Evolutionary conservation across 306 rosid species (phyloP).

Genomic region (Senna siamea): DNA sequence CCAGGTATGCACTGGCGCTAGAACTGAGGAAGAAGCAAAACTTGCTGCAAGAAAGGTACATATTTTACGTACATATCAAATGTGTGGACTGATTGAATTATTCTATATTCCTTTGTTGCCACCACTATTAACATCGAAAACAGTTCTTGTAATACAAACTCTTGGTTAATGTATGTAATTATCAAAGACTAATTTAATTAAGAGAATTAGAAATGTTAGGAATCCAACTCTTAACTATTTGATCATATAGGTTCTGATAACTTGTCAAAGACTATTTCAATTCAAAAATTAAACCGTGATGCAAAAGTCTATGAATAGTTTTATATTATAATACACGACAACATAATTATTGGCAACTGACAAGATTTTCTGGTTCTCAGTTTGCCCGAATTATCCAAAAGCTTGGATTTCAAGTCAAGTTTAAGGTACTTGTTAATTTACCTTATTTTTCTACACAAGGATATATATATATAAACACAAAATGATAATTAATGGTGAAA

Average conservation of each 20-base stretch:
- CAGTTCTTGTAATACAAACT: too few species aligned
- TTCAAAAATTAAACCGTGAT: too few species aligned
- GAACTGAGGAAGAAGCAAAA: constrained; percentile 67
- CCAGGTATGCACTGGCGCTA: constrained; percentile 78
- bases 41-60: constrained; percentile 76
- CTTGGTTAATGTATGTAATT: too few species aligned
- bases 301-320: too few species aligned
- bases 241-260: too few species aligned
- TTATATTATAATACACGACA: too few species aligned
- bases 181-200: too few species aligned
- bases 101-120: neutral
- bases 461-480: neutral
- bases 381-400: constrained; percentile 77
- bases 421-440: constrained; percentile 56
- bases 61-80: neutral
- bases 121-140: too few species aligned
- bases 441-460: neutral
- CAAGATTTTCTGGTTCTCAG: constrained; percentile 44
- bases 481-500: neutral
- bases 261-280: too few species aligned
- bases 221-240: too few species aligned
- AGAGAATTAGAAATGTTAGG: too few species aligned
- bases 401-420: constrained; percentile 65
- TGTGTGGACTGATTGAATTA: neutral
- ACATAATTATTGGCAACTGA: too few species aligned